A percentile compares a stretch with the other conserved stretches of the same genome.
Evolutionary conservation across 139 green algal genomes (phyloP).

Genomic region (Auxenochlorella pyrenoidosa): DNA sequence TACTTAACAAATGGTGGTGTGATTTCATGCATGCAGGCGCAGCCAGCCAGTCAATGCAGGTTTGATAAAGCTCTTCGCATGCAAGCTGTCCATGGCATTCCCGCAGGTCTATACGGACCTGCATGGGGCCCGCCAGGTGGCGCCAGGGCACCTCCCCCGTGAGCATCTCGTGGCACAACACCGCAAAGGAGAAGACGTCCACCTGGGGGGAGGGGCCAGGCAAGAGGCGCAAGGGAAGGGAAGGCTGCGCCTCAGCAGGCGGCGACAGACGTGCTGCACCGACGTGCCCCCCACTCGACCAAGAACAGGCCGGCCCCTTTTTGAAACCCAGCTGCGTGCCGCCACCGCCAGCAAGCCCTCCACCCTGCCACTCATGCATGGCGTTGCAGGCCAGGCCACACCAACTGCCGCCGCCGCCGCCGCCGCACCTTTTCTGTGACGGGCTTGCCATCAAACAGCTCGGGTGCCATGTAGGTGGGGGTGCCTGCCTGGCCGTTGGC

Average conservation of each 20-base stretch:
- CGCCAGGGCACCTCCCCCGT: conserved; percentile 77
- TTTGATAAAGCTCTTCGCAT: too few species aligned
- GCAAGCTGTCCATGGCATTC: too few species aligned
- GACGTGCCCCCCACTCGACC: neutral
- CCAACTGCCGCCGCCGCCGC: neutral
- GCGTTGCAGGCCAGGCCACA: too few species aligned
- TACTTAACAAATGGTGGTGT: too few species aligned
- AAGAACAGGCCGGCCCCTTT: neutral
- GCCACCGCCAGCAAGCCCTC: too few species aligned
- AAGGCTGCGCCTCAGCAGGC: neutral
- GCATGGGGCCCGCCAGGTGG: conserved; percentile 74
- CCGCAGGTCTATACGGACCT: too few species aligned
- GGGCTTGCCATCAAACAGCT: conserved; percentile 52
- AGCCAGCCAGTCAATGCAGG: too few species aligned
- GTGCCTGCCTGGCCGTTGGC: conserved; percentile 74
- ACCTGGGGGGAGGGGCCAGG: conserved; percentile 17
- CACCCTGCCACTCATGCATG: too few species aligned
- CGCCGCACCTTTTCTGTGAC: conserved; percentile 43
- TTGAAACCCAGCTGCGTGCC: too few species aligned
- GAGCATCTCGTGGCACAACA: conserved; percentile 83
- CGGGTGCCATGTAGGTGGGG: conserved; percentile 79
- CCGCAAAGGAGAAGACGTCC: conserved; percentile 64
- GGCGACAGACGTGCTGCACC: too few species aligned
- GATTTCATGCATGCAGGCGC: too few species aligned
- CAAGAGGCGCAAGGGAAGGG: neutral